A percentile compares a stretch with the other conserved stretches of the same genome.
Evolutionary conservation across 805 yeast genomes (phyloP).

Genomic region (Ogataea thermomethanolica): DNA sequence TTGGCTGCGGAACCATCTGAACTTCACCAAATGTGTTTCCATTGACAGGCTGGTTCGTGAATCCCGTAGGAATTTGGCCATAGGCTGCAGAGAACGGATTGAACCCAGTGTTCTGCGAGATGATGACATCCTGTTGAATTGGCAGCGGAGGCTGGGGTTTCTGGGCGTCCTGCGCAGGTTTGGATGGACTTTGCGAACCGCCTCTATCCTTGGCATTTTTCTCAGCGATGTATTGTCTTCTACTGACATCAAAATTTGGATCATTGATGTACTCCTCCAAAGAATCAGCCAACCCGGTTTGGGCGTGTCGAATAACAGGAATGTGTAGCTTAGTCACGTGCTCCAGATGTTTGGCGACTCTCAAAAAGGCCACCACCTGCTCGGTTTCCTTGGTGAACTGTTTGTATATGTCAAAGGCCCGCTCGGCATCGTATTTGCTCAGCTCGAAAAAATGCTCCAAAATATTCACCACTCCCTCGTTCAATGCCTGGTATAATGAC

Average conservation of each 20-base stretch:
- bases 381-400: slow-evolving; percentile 81
- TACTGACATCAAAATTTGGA: slow-evolving; percentile 75
- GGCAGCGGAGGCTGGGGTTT: slow-evolving; percentile 7
- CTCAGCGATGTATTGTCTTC: slow-evolving; percentile 73
- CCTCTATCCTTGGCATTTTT: slow-evolving; percentile 40
- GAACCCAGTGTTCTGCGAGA: slow-evolving; percentile 27
- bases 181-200: no score
- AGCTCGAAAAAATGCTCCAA: slow-evolving; percentile 94
- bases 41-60: slow-evolving; percentile 6
- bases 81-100: slow-evolving; percentile 25
- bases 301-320: slow-evolving; percentile 96
- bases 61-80: slow-evolving; percentile 7
- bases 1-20: not conserved
- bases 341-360: slow-evolving; percentile 86
- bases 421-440: slow-evolving; percentile 79
- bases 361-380: slow-evolving; percentile 80
- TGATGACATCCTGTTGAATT: slow-evolving; percentile 20
- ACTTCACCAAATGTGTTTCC: not conserved
- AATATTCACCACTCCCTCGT: slow-evolving; percentile 93
- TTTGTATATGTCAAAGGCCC: slow-evolving; percentile 81
- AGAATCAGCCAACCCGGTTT: slow-evolving; percentile 83
- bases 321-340: slow-evolving; percentile 84
- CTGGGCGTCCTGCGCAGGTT: not conserved
- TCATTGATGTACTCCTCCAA: slow-evolving; percentile 87
- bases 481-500: slow-evolving; percentile 80